A percentile compares a stretch with the other conserved stretches of the same genome.
Conservation (phyloP, 2,329 filamentous ascomycete species). For the Trichoderma harzianum region DNA sequence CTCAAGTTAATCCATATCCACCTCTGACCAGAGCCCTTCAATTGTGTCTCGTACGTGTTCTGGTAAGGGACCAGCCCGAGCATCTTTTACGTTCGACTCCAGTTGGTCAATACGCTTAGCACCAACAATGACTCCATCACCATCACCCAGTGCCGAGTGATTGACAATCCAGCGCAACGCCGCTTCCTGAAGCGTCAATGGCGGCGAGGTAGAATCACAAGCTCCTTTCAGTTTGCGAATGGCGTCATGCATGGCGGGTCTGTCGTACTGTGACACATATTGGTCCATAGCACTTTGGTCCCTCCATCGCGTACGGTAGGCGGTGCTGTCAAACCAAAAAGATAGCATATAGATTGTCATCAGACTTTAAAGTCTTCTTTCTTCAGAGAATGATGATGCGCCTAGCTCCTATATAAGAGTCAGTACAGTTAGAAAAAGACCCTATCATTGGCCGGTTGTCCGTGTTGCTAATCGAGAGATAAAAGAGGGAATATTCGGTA, state of each 20-base stretch:
- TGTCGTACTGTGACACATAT: background rate
- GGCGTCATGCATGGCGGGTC: background rate
- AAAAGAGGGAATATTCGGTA: no score
- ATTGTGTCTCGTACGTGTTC: background rate
- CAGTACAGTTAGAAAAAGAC: no score
- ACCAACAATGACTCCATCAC: background rate
- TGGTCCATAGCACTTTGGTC: background rate
- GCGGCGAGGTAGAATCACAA: background rate
- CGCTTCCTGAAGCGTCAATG: background rate
- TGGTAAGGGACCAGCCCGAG: background rate
- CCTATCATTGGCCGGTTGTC: no score
- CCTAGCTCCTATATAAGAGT: no score
- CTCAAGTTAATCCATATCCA: background rate
- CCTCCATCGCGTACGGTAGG: background rate
- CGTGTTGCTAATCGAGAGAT: no score
- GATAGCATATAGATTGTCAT: no score
- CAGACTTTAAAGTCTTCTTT: no score
- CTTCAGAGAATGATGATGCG: no score
- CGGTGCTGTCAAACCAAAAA: no score
- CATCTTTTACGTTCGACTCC: background rate
- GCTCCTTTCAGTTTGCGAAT: background rate
- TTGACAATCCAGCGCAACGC: background rate
- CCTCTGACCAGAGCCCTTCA: background rate
- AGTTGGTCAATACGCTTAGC: background rate
- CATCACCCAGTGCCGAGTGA: background rate